A percentile compares a stretch with the other conserved stretches of the same genome.
These are phyloP conservation scores for Colletotrichum sp. DNA, from an alignment of 2,329 filamentous ascomycete genomes.

Conservation along the genomic window DNA sequence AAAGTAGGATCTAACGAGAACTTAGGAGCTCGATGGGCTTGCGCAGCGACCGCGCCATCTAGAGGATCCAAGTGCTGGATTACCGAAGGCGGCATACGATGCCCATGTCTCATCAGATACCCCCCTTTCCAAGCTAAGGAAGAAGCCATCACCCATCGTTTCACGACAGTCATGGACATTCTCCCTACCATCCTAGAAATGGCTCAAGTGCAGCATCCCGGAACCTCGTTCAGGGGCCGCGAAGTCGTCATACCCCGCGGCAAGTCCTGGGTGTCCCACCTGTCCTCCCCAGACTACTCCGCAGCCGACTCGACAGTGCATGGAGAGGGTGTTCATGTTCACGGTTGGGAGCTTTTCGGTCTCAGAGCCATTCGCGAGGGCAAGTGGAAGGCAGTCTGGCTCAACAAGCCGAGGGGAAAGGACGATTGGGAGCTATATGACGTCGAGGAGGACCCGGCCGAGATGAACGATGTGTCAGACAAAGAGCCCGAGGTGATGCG, in stretches of 20 bases:
- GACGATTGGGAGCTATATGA: slow-evolving; percentile 65
- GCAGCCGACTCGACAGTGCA: slow-evolving; percentile 40
- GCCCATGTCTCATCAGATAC: slow-evolving; percentile 46
- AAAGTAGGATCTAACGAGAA: not conserved
- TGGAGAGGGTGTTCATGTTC: slow-evolving; percentile 54
- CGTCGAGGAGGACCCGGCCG: slow-evolving; percentile 48
- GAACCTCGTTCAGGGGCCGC: slow-evolving; percentile 43
- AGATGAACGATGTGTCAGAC: not conserved
- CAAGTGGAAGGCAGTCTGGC: slow-evolving; percentile 63
- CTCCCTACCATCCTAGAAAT: slow-evolving; percentile 53
- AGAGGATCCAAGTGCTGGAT: not conserved
- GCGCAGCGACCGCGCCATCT: slow-evolving; percentile 36
- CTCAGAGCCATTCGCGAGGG: slow-evolving; percentile 57
- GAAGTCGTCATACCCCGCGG: slow-evolving; percentile 58
- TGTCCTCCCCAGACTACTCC: slow-evolving; percentile 17
- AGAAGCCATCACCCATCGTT: slow-evolving; percentile 44
- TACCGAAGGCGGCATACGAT: not conserved
- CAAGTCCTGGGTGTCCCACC: slow-evolving; percentile 48
- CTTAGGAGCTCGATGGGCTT: slow-evolving; percentile 47
- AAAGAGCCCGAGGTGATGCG: not conserved
- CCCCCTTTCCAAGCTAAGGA: slow-evolving; percentile 13
- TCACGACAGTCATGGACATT: slow-evolving; percentile 57
- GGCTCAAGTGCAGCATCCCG: slow-evolving; percentile 46
- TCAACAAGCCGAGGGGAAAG: slow-evolving; percentile 51
- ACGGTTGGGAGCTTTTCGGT: slow-evolving; percentile 62